Percentiles rank a stretch among this genome's conserved stretches.
Evolutionary conservation across 345 rosid species (phyloP).

Genomic region (Bretschneidera sinensis): DNA sequence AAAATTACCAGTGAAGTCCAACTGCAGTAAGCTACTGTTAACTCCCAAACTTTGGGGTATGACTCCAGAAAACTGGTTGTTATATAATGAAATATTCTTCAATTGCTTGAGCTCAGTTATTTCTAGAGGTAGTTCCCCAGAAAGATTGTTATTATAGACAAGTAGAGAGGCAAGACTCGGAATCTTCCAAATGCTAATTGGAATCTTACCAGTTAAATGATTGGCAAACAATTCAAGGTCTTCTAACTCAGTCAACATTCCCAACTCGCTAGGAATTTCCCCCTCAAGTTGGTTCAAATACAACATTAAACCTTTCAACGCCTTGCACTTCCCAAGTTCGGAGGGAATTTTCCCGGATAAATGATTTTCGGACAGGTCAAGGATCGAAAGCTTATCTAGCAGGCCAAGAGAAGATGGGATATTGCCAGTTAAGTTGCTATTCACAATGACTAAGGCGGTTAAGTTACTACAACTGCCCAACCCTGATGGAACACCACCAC

Average conservation of each 20-base stretch:
- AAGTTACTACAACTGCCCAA: slow-evolving; percentile 56
- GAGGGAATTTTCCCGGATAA: slow-evolving; percentile 67
- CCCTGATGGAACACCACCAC: slow-evolving; percentile 54
- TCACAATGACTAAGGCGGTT: slow-evolving; percentile 31
- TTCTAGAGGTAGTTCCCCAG: slow-evolving; percentile 60
- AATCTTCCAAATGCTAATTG: slow-evolving; percentile 65
- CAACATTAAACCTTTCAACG: slow-evolving; percentile 36
- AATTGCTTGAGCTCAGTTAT: slow-evolving; percentile 54
- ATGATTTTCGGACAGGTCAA: slow-evolving; percentile 62
- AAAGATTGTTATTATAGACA: slow-evolving; percentile 61
- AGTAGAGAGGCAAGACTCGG: slow-evolving; percentile 40
- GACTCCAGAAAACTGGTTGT: slow-evolving; percentile 53
- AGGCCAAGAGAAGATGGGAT: slow-evolving; percentile 71
- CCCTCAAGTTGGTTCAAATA: slow-evolving; percentile 64
- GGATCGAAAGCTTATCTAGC: slow-evolving; percentile 31
- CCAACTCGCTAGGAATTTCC: slow-evolving; percentile 52
- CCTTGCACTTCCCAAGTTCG: slow-evolving; percentile 64
- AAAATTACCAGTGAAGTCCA: slow-evolving; percentile 60
- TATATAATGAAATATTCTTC: slow-evolving; percentile 44
- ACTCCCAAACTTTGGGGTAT: slow-evolving; percentile 64
- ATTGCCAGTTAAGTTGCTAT: slow-evolving; percentile 45
- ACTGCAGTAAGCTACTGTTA: slow-evolving; percentile 50
- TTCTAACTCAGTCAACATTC: slow-evolving; percentile 39
- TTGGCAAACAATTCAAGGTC: slow-evolving; percentile 62
- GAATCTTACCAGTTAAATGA: slow-evolving; percentile 62